These are phyloP conservation scores for Rauvolfia tetraphylla DNA, from an alignment of 257 asterid species.

Conservation along the genomic window DNA sequence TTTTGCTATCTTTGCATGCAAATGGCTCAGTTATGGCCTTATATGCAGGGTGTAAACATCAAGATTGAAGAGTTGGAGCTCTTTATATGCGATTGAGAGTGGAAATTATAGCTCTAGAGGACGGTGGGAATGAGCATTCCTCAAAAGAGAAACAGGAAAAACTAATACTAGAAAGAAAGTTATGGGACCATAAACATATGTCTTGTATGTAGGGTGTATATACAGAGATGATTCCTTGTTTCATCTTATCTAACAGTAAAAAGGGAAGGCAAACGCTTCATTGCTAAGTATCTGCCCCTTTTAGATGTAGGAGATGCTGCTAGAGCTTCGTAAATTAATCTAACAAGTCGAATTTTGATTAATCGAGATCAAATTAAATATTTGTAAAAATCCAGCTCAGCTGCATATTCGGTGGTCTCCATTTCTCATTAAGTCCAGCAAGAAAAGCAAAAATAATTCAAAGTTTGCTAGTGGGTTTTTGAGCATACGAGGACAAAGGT, in stretches of 20 bases:
- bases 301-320: too few relatives aligned
- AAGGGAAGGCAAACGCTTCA: background rate
- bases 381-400: too few relatives aligned
- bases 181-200: background rate
- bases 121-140: background rate
- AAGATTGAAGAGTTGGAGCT: background rate
- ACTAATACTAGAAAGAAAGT: background rate
- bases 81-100: background rate
- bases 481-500: too few relatives aligned
- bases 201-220: background rate
- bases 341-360: too few relatives aligned
- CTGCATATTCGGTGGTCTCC: too few relatives aligned
- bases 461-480: too few relatives aligned
- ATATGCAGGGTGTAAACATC: constrained; percentile 7
- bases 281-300: background rate
- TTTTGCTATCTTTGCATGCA: constrained; percentile 14
- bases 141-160: background rate
- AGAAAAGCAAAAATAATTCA: too few relatives aligned
- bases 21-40: background rate
- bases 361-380: too few relatives aligned
- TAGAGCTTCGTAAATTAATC: too few relatives aligned
- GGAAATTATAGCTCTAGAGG: background rate
- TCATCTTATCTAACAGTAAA: background rate
- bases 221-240: background rate
- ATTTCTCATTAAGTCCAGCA: too few relatives aligned